Base-by-base conservation (phyloP, 495 filamentous ascomycete genomes). In the Penicillium fimorum region DNA sequence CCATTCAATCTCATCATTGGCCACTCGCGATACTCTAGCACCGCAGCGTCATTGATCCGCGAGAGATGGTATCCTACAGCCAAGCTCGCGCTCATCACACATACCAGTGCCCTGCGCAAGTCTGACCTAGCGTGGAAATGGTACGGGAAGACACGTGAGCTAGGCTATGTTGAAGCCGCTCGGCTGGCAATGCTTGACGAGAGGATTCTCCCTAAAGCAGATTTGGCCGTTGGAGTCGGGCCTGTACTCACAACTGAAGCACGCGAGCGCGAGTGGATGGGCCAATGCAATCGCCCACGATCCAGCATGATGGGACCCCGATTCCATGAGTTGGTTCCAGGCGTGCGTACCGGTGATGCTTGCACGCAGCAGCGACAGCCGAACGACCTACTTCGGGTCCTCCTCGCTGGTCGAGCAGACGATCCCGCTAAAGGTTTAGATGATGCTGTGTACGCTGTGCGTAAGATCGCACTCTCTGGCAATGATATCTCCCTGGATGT, bases 21-120 rank as follows among this genome's bases (percentile, higher is more conserved):
- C 13, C 43, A 46, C 15, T 46, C 43, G 43, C 22, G 43, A 46
- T 46, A 46, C 25, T 46, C 43, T 3, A 46, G 43, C 43, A 27
- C 43, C 7, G 43, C 43, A 29, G 43, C 43, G 13, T 46, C 43
- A 5, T 46, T 46, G 8, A 46, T 46, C 13, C 43, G 43, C 15
- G 43, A 46, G 43, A 46, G 43, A 46, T 46, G 43, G 43, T 46
- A 46, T 46, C 43, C 43, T 5, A 46, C 43, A 29, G 43, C 43
- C 24, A 46, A 46, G 8, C 43, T 46, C 13, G 43, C 43, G 7
- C 24, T 46, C 22, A 46, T 46, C 43, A 46, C 43, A n/a, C 43
- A 46, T n/a, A 46, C 24, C 10, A 46, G 43, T 10, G 43, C 43
- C 24, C 15, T 46, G 24, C 24, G 43, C 5, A 46, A 46, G 20